Conservation (phyloP, 176 grass and related monocot genomes). For the Leersia perrieri region DNA sequence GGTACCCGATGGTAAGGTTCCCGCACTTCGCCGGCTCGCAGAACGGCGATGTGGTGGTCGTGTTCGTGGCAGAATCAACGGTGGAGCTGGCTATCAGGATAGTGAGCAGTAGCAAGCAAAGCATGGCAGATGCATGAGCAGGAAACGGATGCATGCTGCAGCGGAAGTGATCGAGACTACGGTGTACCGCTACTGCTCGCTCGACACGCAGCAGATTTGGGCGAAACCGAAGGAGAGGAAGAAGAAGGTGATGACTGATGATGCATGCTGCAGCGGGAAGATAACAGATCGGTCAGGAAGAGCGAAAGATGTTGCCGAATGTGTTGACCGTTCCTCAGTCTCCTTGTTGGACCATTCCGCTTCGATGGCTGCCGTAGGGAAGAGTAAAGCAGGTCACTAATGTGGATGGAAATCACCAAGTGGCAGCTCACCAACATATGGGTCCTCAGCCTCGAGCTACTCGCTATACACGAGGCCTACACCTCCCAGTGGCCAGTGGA, state of each 20-base stretch:
- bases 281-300: not conserved
- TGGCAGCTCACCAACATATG: not conserved
- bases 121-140: not conserved
- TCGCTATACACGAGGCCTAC: not conserved
- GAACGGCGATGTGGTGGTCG: not conserved
- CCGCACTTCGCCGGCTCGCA: slow-evolving; percentile 41
- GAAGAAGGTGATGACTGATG: not conserved
- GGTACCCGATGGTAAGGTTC: slow-evolving; percentile 24
- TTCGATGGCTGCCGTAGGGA: not conserved
- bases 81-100: not conserved
- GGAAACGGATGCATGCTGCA: not conserved
- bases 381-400: too few species aligned
- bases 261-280: not conserved
- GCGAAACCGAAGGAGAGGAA: not conserved
- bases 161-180: not conserved
- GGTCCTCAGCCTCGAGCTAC: too few species aligned
- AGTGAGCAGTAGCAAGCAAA: not conserved
- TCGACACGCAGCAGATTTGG: not conserved
- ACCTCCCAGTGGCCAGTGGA: not conserved
- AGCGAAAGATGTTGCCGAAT: not conserved
- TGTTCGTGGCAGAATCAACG: not conserved
- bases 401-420: not conserved
- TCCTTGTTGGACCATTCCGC: not conserved
- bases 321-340: slow-evolving; percentile 4
- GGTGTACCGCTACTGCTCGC: not conserved